Percentiles rank a stretch among this genome's conserved stretches.
Evolutionary conservation across 1,139 yeast species (phyloP).

Genomic region (Pichia sp.): DNA sequence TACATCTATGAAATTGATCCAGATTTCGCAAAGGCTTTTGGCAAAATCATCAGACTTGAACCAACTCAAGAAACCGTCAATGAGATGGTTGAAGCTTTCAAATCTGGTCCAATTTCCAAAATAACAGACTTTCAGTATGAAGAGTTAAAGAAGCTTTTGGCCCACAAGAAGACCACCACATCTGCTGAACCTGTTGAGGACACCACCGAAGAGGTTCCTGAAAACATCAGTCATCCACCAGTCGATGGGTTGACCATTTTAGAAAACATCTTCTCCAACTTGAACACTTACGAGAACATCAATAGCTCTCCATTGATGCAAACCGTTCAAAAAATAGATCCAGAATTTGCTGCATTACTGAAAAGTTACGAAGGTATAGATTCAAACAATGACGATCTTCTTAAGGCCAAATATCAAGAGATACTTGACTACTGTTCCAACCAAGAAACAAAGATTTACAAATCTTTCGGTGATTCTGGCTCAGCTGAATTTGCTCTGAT

Average conservation of each 20-base stretch:
- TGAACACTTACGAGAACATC: slow-evolving; percentile 23
- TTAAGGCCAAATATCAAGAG: slow-evolving; percentile 18
- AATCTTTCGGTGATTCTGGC: slow-evolving; percentile 22
- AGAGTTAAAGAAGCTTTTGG: slow-evolving; percentile 11
- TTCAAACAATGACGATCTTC: slow-evolving; percentile 18
- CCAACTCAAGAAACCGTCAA: slow-evolving; percentile 17
- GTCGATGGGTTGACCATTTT: slow-evolving; percentile 23
- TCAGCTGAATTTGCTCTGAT: slow-evolving; percentile 18
- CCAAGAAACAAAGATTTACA: slow-evolving; percentile 20
- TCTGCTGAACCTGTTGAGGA: background rate
- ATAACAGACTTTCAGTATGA: slow-evolving; percentile 15
- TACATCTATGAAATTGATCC: slow-evolving; percentile 21
- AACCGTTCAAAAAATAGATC: slow-evolving; percentile 20
- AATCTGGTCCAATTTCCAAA: slow-evolving; percentile 19
- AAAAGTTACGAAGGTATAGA: slow-evolving; percentile 21
- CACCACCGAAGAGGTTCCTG: background rate
- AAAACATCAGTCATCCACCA: background rate
- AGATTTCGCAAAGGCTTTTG: slow-evolving; percentile 22
- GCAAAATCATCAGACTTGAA: slow-evolving; percentile 15
- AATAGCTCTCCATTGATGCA: slow-evolving; percentile 22
- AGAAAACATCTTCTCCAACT: slow-evolving; percentile 26
- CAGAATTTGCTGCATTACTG: slow-evolving; percentile 18
- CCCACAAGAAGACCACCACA: background rate
- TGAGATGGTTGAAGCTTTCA: slow-evolving; percentile 15
- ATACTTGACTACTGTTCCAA: slow-evolving; percentile 20